Conservation (phyloP, 805 yeast genomes). For the Dipodascus albidus region DNA sequence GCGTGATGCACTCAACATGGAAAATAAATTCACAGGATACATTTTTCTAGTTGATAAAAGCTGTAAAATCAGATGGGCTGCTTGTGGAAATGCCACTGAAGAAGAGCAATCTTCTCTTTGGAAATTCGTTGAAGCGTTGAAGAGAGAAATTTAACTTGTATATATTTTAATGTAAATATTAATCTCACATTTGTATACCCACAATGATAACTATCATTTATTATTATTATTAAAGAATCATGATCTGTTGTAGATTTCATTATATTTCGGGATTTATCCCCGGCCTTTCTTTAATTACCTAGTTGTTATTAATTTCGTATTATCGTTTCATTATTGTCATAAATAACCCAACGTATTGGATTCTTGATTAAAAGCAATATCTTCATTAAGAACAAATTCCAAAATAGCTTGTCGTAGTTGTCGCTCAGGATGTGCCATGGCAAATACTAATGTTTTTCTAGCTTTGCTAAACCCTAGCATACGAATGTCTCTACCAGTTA, state of each 20-base stretch:
- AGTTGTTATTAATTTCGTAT: not conserved
- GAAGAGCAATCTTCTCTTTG: constrained; percentile 53
- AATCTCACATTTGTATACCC: too few relatives aligned
- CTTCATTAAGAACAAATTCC: constrained; percentile 24
- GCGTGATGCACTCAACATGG: constrained; percentile 49
- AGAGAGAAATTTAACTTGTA: constrained; percentile 29
- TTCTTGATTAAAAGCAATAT: constrained; percentile 17
- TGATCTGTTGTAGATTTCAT: too few relatives aligned
- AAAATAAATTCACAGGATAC: constrained; percentile 75
- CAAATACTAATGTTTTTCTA: constrained; percentile 26
- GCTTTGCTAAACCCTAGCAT: constrained; percentile 30
- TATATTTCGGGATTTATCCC: too few relatives aligned
- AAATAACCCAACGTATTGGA: constrained; percentile 11
- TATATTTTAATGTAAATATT: too few relatives aligned
- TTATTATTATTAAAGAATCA: too few relatives aligned
- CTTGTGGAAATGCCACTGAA: constrained; percentile 68
- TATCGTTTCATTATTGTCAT: not conserved
- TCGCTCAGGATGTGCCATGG: constrained; percentile 54
- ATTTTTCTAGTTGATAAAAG: constrained; percentile 64
- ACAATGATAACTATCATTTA: too few relatives aligned
- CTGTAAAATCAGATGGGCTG: constrained; percentile 81
- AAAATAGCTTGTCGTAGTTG: constrained; percentile 52
- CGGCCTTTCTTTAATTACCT: too few relatives aligned
- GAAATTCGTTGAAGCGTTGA: constrained; percentile 52
- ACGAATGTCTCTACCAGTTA: constrained; percentile 56